Evolutionary conservation across 75 land plant species (phyloP).

Genomic region (Selaginella moellendorffii): DNA sequence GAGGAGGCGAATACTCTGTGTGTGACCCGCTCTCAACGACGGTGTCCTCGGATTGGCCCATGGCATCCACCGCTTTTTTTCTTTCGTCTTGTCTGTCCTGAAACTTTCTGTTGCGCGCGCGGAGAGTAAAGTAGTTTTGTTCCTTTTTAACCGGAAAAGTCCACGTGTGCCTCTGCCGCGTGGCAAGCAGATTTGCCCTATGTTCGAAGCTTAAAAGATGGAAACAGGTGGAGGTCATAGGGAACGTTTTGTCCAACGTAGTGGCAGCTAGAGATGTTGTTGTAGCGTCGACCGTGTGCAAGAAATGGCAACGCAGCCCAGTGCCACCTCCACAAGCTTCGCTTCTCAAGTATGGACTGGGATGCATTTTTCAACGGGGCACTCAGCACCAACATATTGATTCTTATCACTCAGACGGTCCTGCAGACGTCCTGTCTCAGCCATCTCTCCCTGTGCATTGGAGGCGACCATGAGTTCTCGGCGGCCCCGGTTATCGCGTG

Average conservation of each 20-base stretch:
- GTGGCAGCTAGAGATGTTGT: slow-evolving; percentile 65
- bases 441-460: slow-evolving; percentile 45
- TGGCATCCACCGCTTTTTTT: no score
- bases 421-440: slow-evolving; percentile 54
- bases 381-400: slow-evolving; percentile 37
- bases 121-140: no score
- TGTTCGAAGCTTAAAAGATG: no score
- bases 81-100: no score
- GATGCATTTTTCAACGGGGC: slow-evolving; percentile 29
- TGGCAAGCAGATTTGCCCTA: no score
- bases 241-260: slow-evolving; percentile 57
- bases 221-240: slow-evolving; percentile 82
- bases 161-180: no score
- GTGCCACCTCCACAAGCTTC: slow-evolving; percentile 45
- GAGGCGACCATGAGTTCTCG: slow-evolving; percentile 49
- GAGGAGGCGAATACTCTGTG: neutral
- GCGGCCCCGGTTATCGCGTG: slow-evolving; percentile 75
- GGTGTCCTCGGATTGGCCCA: neutral
- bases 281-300: slow-evolving; percentile 58
- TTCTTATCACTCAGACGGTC: slow-evolving; percentile 68
- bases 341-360: slow-evolving; percentile 50
- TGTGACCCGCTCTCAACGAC: neutral
- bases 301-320: slow-evolving; percentile 61
- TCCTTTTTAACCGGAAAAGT: no score
- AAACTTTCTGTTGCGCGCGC: no score